A percentile compares a stretch with the other conserved stretches of the same genome.
Evolutionary conservation across 805 yeast genomes (phyloP).

Genomic region (Candida coleopterorum): DNA sequence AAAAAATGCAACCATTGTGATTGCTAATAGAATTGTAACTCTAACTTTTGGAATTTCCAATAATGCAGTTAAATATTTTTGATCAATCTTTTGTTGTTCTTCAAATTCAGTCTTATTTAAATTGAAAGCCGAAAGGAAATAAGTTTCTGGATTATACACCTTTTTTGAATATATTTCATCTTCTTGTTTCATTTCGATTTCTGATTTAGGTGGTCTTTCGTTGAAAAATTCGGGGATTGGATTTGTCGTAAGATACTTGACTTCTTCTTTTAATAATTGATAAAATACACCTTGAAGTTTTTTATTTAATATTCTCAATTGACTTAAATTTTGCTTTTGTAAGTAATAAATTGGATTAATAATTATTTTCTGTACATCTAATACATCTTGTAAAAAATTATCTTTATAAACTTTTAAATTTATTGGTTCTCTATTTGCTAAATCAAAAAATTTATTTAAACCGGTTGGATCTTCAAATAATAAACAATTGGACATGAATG

Average conservation of each 20-base stretch:
- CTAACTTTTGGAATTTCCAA: constrained; percentile 16
- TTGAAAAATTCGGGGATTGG: constrained; percentile 16
- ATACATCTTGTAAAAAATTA: constrained; percentile 29
- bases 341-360: constrained; percentile 32
- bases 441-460: constrained; percentile 33
- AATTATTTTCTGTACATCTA: constrained; percentile 25
- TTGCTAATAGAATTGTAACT: constrained; percentile 6
- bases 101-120: constrained; percentile 14
- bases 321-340: constrained; percentile 16
- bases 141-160: constrained; percentile 32
- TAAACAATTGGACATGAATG: constrained; percentile 29
- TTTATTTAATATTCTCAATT: constrained; percentile 18
- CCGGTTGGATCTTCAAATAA: constrained; percentile 42
- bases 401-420: constrained; percentile 20
- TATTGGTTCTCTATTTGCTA: constrained; percentile 22
- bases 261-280: constrained; percentile 28
- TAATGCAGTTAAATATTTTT: background rate
- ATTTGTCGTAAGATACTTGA: constrained; percentile 13
- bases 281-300: constrained; percentile 23
- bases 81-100: constrained; percentile 13
- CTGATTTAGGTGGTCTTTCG: constrained; percentile 13
- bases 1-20: constrained; percentile 24
- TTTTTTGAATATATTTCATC: constrained; percentile 15
- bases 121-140: constrained; percentile 29
- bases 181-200: constrained; percentile 13